phyloP scores from a whole-genome alignment of 306 rosid species.

The Abrus precatorius region DNA sequence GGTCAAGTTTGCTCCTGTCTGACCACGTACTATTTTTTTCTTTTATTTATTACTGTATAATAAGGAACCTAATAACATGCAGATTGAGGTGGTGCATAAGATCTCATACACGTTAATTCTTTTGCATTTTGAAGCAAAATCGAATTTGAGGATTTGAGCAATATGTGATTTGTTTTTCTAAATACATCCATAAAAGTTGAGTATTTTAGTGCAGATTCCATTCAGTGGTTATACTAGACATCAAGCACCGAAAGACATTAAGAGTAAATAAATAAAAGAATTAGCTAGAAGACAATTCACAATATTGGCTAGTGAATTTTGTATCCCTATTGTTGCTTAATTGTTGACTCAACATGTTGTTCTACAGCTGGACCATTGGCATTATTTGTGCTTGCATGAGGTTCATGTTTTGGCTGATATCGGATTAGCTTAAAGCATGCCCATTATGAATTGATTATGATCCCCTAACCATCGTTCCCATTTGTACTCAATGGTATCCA shows the following conservation, averaged over 20 bases:
- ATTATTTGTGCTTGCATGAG: constrained; percentile 38
- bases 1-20: constrained; percentile 43
- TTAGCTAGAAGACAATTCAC: constrained; percentile 39
- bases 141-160: constrained; percentile 7
- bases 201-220: constrained; percentile 32
- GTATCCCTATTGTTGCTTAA: constrained; percentile 33
- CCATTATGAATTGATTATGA: constrained; percentile 23
- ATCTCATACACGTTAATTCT: constrained; percentile 4
- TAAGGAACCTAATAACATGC: constrained; percentile 38
- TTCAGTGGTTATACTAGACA: neutral
- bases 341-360: constrained; percentile 41
- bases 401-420: constrained; percentile 27
- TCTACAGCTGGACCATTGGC: constrained; percentile 55
- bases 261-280: neutral
- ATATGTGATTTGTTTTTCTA: constrained; percentile 25
- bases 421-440: constrained; percentile 1
- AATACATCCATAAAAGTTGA: neutral
- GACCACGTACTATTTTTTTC: constrained; percentile 1
- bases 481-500: constrained; percentile 43
- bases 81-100: constrained; percentile 34
- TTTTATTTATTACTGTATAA: constrained; percentile 3
- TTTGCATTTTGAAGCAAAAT: neutral
- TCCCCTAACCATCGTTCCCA: neutral
- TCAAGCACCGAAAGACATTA: constrained; percentile 44
- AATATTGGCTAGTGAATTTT: constrained; percentile 11